Base-by-base conservation (phyloP, 495 filamentous ascomycete species). In the Penicillium silybi region DNA sequence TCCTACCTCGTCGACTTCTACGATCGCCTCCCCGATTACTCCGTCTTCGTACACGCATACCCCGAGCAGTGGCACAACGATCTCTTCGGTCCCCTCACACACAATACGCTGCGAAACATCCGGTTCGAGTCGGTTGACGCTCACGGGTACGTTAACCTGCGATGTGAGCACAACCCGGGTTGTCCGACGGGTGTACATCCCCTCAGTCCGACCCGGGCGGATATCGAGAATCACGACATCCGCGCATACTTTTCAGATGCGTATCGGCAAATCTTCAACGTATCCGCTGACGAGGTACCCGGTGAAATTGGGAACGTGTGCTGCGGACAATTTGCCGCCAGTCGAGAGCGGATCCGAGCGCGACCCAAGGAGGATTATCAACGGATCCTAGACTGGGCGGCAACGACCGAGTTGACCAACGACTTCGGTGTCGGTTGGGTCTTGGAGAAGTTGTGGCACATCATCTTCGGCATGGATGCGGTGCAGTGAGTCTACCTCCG, bases 271-370 rank as follows among this genome's bases (percentile, higher is more conserved):
- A 53, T 74, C 0, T 65, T 74, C n/a, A 45, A 57, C 13, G 65
- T 66, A 4, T 23, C 49, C 0, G 13, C 41, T 6, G 58, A 66
- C 0, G 39, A 68, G 15, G 72, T 74, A 0, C 76, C 74, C 2
- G 55, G 58, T 10, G 49, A 57, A 7, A 70, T 78, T 15, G 74
- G 74, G 10, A 70, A 71, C 18, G 63, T 73, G 16, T 80, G 77
- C 57, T 80, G 77, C 44, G 77, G 66, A 0, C 77, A 80, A 49
- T 80, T 80, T 48, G 75, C 71, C 8, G 70, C 72, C 2, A 73
- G 70, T 20, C 66, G 70, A 15, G 65, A 71, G n/a, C 65, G 66
- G 34, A 74, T 79, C 11, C 59, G 44, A 16, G 56, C 62, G n/a
- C 66, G 77, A 4, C 66, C 71, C 0, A 63, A 57, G 29, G 46